phyloP scores from a whole-genome alignment of 352 stramenopile species.

The Phytophthora gonapodyides region DNA sequence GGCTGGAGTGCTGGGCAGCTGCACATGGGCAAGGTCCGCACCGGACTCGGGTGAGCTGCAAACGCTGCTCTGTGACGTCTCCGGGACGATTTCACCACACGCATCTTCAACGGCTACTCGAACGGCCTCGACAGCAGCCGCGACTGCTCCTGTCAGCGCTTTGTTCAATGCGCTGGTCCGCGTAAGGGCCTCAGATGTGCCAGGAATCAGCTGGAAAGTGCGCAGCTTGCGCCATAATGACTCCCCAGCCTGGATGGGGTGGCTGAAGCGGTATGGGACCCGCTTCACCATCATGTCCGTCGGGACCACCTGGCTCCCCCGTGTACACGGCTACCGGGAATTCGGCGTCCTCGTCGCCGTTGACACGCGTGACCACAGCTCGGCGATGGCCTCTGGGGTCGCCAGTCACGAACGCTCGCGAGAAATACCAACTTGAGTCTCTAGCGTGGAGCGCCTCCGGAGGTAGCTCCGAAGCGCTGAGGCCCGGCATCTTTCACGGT shows the following conservation, averaged over 20 bases:
- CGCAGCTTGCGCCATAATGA: too few species aligned
- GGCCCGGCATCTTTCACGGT: background rate
- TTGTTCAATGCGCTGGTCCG: too few species aligned
- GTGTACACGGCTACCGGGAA: background rate
- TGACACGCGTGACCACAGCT: background rate
- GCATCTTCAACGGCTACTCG: too few species aligned
- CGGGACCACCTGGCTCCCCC: background rate
- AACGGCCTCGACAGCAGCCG: too few species aligned
- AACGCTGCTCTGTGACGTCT: too few species aligned
- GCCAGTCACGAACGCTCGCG: background rate
- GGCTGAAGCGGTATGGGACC: background rate
- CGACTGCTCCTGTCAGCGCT: too few species aligned
- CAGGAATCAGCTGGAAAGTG: too few species aligned
- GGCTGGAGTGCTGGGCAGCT: too few species aligned
- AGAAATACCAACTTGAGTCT: background rate
- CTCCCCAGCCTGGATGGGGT: background rate
- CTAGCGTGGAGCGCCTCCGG: background rate
- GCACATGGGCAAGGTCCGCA: too few species aligned
- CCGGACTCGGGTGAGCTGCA: too few species aligned
- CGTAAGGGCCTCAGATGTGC: too few species aligned
- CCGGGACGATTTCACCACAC: too few species aligned
- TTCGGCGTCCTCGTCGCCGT: background rate
- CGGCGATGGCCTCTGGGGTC: background rate
- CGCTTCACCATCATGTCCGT: conserved; percentile 3
- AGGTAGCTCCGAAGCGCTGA: background rate